Evolutionary conservation across 257 asterid genomes (phyloP).

Genomic region (Fraxinus americana): DNA sequence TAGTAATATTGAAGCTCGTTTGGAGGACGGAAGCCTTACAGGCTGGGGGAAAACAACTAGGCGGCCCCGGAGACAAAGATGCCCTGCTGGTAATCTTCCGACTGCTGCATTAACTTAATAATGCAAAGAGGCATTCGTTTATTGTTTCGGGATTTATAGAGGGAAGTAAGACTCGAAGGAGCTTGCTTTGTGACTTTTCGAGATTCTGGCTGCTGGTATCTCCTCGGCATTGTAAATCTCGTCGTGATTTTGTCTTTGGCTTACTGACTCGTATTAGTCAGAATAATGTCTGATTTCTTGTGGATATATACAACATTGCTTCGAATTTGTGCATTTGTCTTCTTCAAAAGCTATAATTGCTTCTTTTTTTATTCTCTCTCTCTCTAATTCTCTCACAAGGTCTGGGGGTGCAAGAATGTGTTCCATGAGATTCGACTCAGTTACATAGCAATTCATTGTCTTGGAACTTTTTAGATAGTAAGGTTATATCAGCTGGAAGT

Average conservation of each 20-base stretch:
- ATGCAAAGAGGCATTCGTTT: constrained; percentile 31
- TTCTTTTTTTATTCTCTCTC: not conserved
- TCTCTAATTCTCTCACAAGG: not conserved
- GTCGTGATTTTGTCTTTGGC: constrained; percentile 34
- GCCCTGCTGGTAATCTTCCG: constrained; percentile 68
- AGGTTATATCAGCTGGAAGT: not conserved
- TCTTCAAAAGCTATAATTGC: not conserved
- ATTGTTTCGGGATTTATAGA: constrained; percentile 42
- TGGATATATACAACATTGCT: constrained; percentile 40
- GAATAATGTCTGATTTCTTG: constrained; percentile 48
- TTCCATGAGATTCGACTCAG: not conserved
- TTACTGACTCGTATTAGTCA: constrained; percentile 39
- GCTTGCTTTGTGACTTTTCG: constrained; percentile 35
- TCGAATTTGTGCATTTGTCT: constrained; percentile 8
- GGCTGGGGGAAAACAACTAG: constrained; percentile 99
- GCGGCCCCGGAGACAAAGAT: constrained; percentile 94
- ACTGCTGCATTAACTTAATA: constrained; percentile 55
- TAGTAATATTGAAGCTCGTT: constrained; percentile 51
- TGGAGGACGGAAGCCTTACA: constrained; percentile 84
- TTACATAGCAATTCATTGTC: not conserved
- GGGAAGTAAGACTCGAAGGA: constrained; percentile 33
- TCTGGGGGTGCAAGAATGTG: not conserved
- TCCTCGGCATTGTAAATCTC: constrained; percentile 63
- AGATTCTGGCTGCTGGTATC: constrained; percentile 35
- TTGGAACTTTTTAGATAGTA: not conserved